Conservation (phyloP, 2,329 filamentous ascomycete genomes). For the Nothopassalora personata region DNA sequence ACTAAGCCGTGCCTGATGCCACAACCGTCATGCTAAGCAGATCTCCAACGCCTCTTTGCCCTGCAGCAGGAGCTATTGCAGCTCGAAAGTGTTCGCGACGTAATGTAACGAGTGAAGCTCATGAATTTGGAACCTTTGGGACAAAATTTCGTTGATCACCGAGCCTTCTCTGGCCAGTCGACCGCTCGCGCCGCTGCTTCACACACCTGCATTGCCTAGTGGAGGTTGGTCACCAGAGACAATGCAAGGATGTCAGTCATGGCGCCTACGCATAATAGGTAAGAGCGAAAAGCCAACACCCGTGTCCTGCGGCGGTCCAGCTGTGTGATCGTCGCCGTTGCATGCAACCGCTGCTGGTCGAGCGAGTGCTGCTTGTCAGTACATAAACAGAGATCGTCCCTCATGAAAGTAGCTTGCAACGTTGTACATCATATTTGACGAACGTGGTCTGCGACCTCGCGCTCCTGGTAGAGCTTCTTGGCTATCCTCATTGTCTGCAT, state of each 20-base stretch:
- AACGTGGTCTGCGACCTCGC: conserved; percentile 1
- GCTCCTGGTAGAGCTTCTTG: conserved; percentile 5
- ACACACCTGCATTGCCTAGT: neutral
- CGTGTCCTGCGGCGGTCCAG: neutral
- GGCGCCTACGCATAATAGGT: neutral
- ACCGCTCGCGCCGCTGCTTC: neutral
- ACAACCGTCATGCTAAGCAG: conserved; percentile 14
- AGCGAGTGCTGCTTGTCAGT: neutral
- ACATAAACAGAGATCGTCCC: neutral
- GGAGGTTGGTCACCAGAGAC: conserved; percentile 4
- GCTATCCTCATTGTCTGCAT: neutral
- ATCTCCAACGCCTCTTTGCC: neutral
- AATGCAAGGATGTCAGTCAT: neutral
- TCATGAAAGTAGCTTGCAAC: neutral
- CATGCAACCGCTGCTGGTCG: neutral
- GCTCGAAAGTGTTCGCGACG: neutral
- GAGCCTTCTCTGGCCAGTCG: neutral
- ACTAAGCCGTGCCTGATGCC: conserved; percentile 11
- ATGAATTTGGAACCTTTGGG: conserved; percentile 5
- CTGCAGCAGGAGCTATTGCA: conserved; percentile 8
- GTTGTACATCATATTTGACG: neutral
- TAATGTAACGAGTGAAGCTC: neutral
- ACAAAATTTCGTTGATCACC: neutral
- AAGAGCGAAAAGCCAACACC: neutral
- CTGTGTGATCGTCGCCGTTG: conserved; percentile 1